These are phyloP conservation scores for Ichthyophonus hoferi DNA, from an alignment of 208 protist genomes.

Conservation along the genomic window DNA sequence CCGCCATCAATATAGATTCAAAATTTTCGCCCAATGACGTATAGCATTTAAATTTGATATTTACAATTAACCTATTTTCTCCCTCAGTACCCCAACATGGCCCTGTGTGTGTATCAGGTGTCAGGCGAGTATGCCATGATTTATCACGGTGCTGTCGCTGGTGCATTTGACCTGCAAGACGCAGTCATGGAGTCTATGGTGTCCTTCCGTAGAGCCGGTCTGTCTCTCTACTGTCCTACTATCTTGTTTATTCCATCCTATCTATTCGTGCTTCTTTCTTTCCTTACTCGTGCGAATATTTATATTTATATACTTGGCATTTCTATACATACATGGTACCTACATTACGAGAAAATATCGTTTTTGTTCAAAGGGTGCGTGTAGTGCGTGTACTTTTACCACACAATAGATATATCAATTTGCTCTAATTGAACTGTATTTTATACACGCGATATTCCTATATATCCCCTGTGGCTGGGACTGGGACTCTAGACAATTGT, in stretches of 20 bases:
- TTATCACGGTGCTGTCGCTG: conserved; percentile 54
- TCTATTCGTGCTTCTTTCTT: conserved; percentile 70
- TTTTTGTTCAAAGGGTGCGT: background rate
- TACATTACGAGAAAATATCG: background rate
- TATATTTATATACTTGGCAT: background rate
- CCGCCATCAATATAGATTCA: no score
- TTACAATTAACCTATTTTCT: no score
- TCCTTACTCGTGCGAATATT: conserved; percentile 49
- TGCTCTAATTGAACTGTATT: no score
- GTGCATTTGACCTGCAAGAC: conserved; percentile 44
- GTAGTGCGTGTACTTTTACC: background rate
- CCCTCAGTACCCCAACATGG: background rate
- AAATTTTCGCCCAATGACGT: no score
- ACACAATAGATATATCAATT: no score
- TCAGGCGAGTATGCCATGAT: conserved; percentile 70
- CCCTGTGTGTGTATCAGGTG: conserved; percentile 58
- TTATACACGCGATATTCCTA: no score
- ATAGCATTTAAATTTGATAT: no score
- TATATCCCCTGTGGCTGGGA: no score
- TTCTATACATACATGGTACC: background rate
- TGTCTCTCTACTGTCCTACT: no score
- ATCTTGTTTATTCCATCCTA: no score
- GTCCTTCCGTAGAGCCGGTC: conserved; percentile 60
- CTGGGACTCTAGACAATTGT: no score
- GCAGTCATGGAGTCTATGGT: conserved; percentile 61